A percentile compares a stretch with the other conserved stretches of the same genome.
These are phyloP conservation scores for Parathielavia appendiculata DNA, from an alignment of 495 filamentous ascomycete genomes.

Conservation along the genomic window DNA sequence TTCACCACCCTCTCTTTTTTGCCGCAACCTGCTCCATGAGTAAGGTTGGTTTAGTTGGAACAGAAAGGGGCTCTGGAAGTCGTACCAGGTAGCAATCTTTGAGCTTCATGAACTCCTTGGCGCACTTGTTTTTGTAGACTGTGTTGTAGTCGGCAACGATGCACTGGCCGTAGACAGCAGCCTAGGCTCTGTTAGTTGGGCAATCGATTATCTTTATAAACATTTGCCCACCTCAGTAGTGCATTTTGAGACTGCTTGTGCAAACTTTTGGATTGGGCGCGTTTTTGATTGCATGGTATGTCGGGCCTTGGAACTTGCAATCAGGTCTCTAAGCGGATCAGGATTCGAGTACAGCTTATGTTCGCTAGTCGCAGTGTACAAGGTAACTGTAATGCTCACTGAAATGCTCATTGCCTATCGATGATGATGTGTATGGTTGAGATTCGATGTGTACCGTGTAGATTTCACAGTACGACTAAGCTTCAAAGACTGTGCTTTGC, in stretches of 20 bases:
- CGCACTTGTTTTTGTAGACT: constrained; percentile 87
- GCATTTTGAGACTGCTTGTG: constrained; percentile 76
- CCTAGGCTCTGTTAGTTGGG: constrained; percentile 47
- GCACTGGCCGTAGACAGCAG: constrained; percentile 85
- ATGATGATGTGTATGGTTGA: too few species aligned
- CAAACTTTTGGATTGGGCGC: constrained; percentile 86
- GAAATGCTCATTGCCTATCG: too few species aligned
- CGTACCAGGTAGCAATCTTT: constrained; percentile 87
- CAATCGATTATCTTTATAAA: too few species aligned
- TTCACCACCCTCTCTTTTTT: constrained; percentile 42
- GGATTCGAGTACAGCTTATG: not conserved
- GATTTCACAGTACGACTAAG: not conserved
- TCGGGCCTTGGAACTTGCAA: not conserved
- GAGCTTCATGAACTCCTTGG: constrained; percentile 74
- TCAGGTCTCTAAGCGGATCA: not conserved
- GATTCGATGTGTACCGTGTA: too few species aligned
- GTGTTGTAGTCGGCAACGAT: constrained; percentile 86
- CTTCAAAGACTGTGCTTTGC: not conserved
- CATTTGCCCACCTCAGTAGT: constrained; percentile 64
- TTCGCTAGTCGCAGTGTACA: too few species aligned
- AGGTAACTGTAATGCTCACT: too few species aligned
- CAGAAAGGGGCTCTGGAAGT: not conserved
- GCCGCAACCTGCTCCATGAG: constrained; percentile 36
- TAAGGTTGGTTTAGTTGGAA: constrained; percentile 1
- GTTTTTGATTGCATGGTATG: constrained; percentile 28